Percentiles rank a stretch among this genome's conserved stretches.
Evolutionary conservation across 2,329 filamentous ascomycete genomes (phyloP).

Genomic region (Aspergillus sp.): DNA sequence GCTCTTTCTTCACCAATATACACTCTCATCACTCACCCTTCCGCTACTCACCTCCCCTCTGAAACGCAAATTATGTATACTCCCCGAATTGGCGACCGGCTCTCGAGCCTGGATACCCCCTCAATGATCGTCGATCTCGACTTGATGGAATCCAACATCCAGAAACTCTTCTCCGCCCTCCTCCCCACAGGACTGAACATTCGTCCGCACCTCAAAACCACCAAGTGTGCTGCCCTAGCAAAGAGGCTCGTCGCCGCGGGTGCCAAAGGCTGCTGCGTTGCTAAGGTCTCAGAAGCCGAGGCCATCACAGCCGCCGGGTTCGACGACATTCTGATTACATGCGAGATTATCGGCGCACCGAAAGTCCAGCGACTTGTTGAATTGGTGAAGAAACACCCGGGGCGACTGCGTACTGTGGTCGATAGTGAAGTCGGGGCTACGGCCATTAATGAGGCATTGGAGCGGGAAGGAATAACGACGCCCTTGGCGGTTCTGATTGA

Average conservation of each 20-base stretch:
- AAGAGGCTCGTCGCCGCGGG: constrained; percentile 48
- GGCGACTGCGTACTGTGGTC: constrained; percentile 49
- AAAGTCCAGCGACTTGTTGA: constrained; percentile 52
- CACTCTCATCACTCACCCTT: too few species aligned
- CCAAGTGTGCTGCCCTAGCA: constrained; percentile 52
- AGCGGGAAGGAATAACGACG: constrained; percentile 36
- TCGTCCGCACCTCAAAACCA: constrained; percentile 57
- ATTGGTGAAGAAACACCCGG: constrained; percentile 41
- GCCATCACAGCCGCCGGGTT: constrained; percentile 48
- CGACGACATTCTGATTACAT: constrained; percentile 54
- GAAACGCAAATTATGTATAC: constrained; percentile 34
- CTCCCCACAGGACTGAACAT: constrained; percentile 50
- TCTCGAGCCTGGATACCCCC: constrained; percentile 54
- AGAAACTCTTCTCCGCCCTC: constrained; percentile 49
- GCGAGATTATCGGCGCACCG: constrained; percentile 51
- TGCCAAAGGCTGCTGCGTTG: constrained; percentile 55
- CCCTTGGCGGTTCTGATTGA: constrained; percentile 50
- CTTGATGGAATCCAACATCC: constrained; percentile 55
- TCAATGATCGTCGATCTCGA: constrained; percentile 59
- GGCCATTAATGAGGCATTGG: constrained; percentile 50
- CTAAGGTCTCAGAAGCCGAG: constrained; percentile 54
- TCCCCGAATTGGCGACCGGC: constrained; percentile 46
- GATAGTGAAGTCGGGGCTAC: constrained; percentile 50
- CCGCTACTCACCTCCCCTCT: too few species aligned
- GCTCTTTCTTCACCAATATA: too few species aligned